Base-by-base conservation (phyloP, 2,329 filamentous ascomycete species). In the Triangularia setosa region DNA sequence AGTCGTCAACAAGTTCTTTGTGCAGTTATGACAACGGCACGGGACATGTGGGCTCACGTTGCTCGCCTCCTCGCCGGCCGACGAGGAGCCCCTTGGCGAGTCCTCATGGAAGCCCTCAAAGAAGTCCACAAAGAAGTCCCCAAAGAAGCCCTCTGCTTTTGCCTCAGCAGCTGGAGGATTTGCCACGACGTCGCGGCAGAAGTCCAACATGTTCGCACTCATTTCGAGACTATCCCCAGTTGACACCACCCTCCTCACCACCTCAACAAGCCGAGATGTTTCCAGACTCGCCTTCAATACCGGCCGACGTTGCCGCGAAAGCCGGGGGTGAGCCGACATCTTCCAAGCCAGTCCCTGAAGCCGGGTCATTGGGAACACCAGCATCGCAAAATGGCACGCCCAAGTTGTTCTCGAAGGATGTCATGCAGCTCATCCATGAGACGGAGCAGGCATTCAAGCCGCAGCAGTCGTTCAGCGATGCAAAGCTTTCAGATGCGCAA, bases 361-460 rank as follows among this genome's bases (percentile, higher is more conserved):
- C 64, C 18, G 40, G 40, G 33, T 56, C 63, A 18, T 21, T 52
- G 35, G 57, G 53, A 16, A 64, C 59, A 18, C 44, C 58, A 65
- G 33, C 61, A 65, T 23, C 66, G 66, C 9, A 65, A 68, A 67
- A 35, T 64, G 64, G 44, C 70, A 76, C 68, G 6, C 23, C 55
- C 9, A 58, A 58, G 27, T 12, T 28, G 52, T 66, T 58, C 57
- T 76, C 75, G 12, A 73, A 78, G 44, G 77, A 77, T 63, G 73
- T 82, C 2, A 76, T 80, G 60, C 75, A 79, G 66, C 75, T 85
- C 66, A 81, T 83, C 56, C 74, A 75, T 65, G 79, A 84, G 69
- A 79, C 81, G 3, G 81, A 85, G 65, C 76, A 80, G 63, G 81
- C 82, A 27, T 84, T 84, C 72, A 77, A 78, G 70, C 78, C 81